Base-by-base conservation (phyloP, 805 yeast species). In the Kodamaea restingae region DNA sequence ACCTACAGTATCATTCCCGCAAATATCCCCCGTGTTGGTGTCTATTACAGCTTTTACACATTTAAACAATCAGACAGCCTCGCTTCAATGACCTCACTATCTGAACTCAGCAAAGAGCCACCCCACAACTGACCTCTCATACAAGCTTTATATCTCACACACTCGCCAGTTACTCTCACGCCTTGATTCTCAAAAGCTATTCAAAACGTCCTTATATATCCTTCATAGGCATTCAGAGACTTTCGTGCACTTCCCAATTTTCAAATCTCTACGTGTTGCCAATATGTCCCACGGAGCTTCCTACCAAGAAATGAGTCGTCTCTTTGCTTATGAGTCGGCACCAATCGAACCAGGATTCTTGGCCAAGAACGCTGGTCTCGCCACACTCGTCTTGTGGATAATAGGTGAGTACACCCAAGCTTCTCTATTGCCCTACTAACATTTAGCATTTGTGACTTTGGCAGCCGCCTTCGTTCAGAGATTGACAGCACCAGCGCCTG, bases 391-490 rank as follows among this genome's bases (percentile, higher is more conserved):
- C 7, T 49, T 62, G 18, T 44, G 56, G 27, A 34, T 61, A 5
- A 38, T 54, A 41, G 54, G 60, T 55, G 53, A n/a, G 56, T 20
- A 15, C 11, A 11, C 15, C 18, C 41, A 24, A 15, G n/a, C 22
- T 14, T 26, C 9, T 30, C 11, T 7, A 18, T 20, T 12, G n/a
- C 9, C 17, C 12, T 46, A 51, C 58, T 51, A 51, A 53, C 56
- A 26, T 22, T 21, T 34, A 54, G 63, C 63, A 4, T 62, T 64
- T 44, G 46, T 52, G 15, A 54, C 61, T 12, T 55, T 62, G 39
- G 46, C 65, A 5, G 45, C 52, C 41, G 55, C 59, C 3, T 51
- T 64, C 18, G 46, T 64, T 35, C 60, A 58, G 39, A 47, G 51
- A 30, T 59, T 55, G 46, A 51, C 55, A 34, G 53, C 52, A 32